phyloP scores from a whole-genome alignment of 495 filamentous ascomycete species.

The Ascodesmis nigricans region DNA sequence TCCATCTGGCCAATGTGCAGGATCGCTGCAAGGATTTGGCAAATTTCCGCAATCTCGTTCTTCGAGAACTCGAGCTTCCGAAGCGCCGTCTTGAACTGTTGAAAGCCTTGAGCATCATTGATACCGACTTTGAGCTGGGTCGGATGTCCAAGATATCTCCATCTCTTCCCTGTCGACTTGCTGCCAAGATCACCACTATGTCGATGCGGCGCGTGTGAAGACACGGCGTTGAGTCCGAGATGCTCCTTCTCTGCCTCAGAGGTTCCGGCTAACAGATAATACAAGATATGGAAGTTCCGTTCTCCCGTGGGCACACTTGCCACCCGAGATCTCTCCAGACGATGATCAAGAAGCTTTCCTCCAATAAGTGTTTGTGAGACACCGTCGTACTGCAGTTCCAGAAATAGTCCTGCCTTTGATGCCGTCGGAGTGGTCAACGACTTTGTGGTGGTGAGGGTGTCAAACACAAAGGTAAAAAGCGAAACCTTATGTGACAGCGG shows the following conservation, averaged over 20 bases:
- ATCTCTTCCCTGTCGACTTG: constrained; percentile 46
- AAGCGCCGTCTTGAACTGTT: constrained; percentile 89
- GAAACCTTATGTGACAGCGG: constrained; percentile 82
- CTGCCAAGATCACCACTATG: constrained; percentile 26
- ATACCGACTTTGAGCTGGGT: constrained; percentile 92
- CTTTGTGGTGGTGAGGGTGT: constrained; percentile 93
- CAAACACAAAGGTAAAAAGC: constrained; percentile 81
- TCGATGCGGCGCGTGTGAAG: constrained; percentile 24
- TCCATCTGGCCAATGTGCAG: constrained; percentile 91
- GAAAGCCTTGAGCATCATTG: constrained; percentile 86
- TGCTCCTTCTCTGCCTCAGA: constrained; percentile 75
- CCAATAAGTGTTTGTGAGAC: constrained; percentile 66
- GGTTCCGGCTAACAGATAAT: constrained; percentile 85
- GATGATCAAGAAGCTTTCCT: constrained; percentile 81
- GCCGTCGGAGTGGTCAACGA: constrained; percentile 84
- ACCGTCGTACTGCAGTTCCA: constrained; percentile 89
- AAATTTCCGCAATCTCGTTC: constrained; percentile 86
- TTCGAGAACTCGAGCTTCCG: constrained; percentile 84
- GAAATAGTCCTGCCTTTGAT: constrained; percentile 84
- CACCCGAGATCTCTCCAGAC: constrained; percentile 74
- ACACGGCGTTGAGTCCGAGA: constrained; percentile 49
- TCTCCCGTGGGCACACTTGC: constrained; percentile 83
- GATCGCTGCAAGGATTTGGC: constrained; percentile 76
- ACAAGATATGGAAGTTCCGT: constrained; percentile 84
- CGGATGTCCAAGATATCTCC: constrained; percentile 89